Base-by-base conservation (phyloP, 208 protist species). In the Porcisia hertigi region DNA sequence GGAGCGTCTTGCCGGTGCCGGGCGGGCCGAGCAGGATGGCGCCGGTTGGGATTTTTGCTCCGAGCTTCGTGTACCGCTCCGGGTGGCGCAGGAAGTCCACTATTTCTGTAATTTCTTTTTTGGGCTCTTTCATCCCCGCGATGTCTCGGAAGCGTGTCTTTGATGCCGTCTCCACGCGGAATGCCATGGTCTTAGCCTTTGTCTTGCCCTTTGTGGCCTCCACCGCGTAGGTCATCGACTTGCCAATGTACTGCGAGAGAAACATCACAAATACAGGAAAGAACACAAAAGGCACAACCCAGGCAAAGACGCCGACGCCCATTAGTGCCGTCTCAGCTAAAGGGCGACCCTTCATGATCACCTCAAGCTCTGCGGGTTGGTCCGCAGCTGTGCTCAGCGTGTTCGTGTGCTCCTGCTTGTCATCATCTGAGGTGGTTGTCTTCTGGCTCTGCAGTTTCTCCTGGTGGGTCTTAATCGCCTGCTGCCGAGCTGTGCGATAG, bases 91-190 rank as follows among this genome's bases (percentile, higher is more conserved):
- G 86, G 85, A 99, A 99, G 70, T 98, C 96, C 9, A 99, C 98
- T 69, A 99, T 97, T 83, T 99, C 98, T 47, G 89, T 94, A 75
- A 99, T 98, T 80, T 99, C 98, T 25, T 94, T 79, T 84, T 99
- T 99, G 4, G 98, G 94, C 84, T 99, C 98, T 75, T 95, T 97
- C 77, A 99, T 91, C 23, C 98, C 98, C 12, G 92, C 93, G 73
- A 97, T 83, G 72, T 97, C 86, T 57, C 84, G 78, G 73, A 97
- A 95, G 63, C 88, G 84, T 59, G 92, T 96, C 55, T 23, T 79
- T 58, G 75, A 84, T 12, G 82, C 83, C 43, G 45, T 73, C 75
- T 94, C 89, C 41, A 93, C 83, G 47, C 83, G 80, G 82, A 96
- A 96, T 43, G 86, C 73, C 86, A 92, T 92, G 30, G 92, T 82